Evolutionary conservation across 805 yeast genomes (phyloP).

Genomic region (Cyberlindnera meyerae): DNA sequence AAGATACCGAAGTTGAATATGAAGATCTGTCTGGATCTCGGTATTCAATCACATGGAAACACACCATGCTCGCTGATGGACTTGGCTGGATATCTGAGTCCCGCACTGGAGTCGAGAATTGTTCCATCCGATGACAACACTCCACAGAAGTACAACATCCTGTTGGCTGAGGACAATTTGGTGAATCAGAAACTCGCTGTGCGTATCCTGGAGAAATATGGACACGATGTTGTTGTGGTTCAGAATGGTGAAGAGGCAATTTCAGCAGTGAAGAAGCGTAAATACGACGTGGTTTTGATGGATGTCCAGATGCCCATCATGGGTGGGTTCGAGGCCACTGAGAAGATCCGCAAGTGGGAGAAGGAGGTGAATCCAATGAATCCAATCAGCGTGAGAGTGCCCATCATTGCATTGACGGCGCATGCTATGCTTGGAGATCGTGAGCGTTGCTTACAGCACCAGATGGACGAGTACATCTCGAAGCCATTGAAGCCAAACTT

Average conservation of each 20-base stretch:
- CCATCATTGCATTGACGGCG: conserved; percentile 85
- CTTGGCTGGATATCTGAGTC: conserved; percentile 75
- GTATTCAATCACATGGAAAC: conserved; percentile 83
- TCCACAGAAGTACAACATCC: conserved; percentile 63
- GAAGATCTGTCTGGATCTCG: conserved; percentile 78
- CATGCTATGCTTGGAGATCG: conserved; percentile 93
- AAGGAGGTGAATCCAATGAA: conserved; percentile 67
- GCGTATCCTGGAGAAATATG: conserved; percentile 76
- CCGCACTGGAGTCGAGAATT: conserved; percentile 79
- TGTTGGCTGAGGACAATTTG: conserved; percentile 82
- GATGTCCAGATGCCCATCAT: conserved; percentile 93
- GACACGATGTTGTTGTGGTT: conserved; percentile 77
- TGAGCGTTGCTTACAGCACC: conserved; percentile 78
- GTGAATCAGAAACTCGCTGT: conserved; percentile 87
- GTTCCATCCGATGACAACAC: conserved; percentile 79
- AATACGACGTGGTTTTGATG: conserved; percentile 80
- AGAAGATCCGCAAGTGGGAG: conserved; percentile 83
- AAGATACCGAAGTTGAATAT: conserved; percentile 72
- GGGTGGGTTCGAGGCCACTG: conserved; percentile 93
- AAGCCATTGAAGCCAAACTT: conserved; percentile 82
- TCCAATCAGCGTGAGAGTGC: conserved; percentile 67
- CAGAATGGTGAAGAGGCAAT: conserved; percentile 81
- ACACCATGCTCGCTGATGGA: conserved; percentile 82
- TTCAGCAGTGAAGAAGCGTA: conserved; percentile 61
- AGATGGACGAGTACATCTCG: conserved; percentile 87